Conservation (phyloP, 345 rosid species). For the Sisymbrium irio region DNA sequence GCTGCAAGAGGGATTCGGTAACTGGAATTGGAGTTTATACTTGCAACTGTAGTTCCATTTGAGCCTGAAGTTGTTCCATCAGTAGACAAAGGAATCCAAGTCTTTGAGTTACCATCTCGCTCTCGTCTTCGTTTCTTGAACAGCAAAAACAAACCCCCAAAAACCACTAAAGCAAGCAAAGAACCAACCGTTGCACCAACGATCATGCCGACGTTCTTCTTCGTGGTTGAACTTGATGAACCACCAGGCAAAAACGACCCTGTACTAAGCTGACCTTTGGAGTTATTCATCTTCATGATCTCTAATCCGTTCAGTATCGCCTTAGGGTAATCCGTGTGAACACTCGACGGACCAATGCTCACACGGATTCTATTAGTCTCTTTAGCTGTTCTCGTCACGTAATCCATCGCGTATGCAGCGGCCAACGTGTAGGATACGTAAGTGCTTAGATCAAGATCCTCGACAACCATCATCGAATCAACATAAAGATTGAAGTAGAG, state of each 20-base stretch:
- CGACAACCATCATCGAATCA: conserved; percentile 45
- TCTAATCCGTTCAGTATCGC: conserved; percentile 79
- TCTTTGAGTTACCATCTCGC: conserved; percentile 49
- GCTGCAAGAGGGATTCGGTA: conserved; percentile 52
- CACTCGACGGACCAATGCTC: conserved; percentile 48
- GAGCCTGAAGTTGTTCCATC: conserved; percentile 56
- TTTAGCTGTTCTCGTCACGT: conserved; percentile 40
- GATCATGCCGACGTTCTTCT: conserved; percentile 44
- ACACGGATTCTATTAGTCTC: conserved; percentile 45
- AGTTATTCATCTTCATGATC: conserved; percentile 70
- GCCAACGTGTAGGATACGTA: conserved; percentile 31
- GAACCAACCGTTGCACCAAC: conserved; percentile 44
- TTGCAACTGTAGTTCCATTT: conserved; percentile 51
- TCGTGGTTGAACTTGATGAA: conserved; percentile 37
- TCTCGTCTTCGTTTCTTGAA: conserved; percentile 40
- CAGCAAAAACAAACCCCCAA: conserved; percentile 42
- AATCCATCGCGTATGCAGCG: conserved; percentile 54
- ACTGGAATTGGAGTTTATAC: conserved; percentile 42
- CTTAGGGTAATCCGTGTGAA: conserved; percentile 32
- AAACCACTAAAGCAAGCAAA: conserved; percentile 31
- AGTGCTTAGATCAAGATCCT: conserved; percentile 53
- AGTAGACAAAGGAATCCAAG: conserved; percentile 60
- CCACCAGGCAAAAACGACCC: neutral
- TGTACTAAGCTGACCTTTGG: conserved; percentile 48
- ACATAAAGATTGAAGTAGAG: conserved; percentile 77